These are phyloP conservation scores for Pleurotus pulmonarius DNA, from an alignment of 768 basidiomycete species.

Conservation along the genomic window DNA sequence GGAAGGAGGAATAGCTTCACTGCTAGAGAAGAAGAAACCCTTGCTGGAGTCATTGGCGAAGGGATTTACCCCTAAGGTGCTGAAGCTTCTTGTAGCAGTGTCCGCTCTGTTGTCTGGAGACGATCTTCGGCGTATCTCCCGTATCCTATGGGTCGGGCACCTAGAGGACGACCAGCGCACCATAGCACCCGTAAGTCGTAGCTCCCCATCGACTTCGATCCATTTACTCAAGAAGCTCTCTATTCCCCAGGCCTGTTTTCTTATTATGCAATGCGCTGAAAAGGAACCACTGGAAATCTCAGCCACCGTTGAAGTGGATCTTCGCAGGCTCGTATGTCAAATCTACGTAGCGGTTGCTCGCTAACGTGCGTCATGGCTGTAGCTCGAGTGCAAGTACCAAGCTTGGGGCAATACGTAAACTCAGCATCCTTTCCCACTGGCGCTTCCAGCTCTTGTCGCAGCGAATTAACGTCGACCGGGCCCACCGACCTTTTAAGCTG, in stretches of 20 bases:
- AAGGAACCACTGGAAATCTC: constrained; percentile 47
- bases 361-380: neutral
- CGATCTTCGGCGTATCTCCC: constrained; percentile 49
- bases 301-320: constrained; percentile 47
- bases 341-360: neutral
- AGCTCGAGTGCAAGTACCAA: constrained; percentile 40
- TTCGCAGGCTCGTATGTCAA: constrained; percentile 41
- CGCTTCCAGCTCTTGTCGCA: constrained; percentile 68
- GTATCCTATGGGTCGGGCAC: constrained; percentile 55
- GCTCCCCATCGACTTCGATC: neutral
- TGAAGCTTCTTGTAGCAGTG: constrained; percentile 62
- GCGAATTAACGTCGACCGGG: constrained; percentile 54
- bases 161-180: constrained; percentile 38
- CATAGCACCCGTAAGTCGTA: constrained; percentile 45
- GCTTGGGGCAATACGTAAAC: constrained; percentile 48
- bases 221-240: neutral
- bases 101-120: constrained; percentile 47
- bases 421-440: constrained; percentile 59
- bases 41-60: constrained; percentile 41
- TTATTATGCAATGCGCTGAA: constrained; percentile 73
- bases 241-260: constrained; percentile 48
- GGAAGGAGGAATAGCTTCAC: constrained; percentile 18
- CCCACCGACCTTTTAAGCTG: constrained; percentile 65
- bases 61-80: constrained; percentile 40
- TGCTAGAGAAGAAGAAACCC: constrained; percentile 28